phyloP scores from a whole-genome alignment of 352 stramenopile genomes.

The Phytophthora pini region DNA sequence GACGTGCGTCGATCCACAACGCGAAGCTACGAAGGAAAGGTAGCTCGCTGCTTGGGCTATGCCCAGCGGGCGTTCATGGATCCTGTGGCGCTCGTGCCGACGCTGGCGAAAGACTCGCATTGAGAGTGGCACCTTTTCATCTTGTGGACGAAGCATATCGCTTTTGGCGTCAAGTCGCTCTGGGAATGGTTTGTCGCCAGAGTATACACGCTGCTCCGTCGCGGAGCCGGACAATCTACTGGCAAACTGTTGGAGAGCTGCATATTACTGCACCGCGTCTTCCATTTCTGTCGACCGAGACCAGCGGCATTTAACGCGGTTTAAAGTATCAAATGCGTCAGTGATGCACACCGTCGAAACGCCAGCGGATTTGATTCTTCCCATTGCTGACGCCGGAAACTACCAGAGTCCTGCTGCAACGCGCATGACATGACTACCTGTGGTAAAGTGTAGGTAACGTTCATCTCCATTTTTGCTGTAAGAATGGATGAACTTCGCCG shows the following conservation, averaged over 20 bases:
- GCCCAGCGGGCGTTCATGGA: constrained; percentile 1
- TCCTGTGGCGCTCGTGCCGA: constrained; percentile 2
- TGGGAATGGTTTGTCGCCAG: background rate
- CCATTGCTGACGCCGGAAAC: constrained; percentile 18
- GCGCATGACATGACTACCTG: background rate
- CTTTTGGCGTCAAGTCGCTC: constrained; percentile 17
- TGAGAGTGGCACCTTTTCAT: constrained; percentile 16
- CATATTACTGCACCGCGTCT: constrained; percentile 22
- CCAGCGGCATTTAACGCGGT: background rate
- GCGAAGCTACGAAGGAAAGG: constrained; percentile 1
- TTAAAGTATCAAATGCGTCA: background rate
- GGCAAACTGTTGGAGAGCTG: constrained; percentile 14
- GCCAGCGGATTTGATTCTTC: constrained; percentile 2
- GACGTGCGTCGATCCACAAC: constrained; percentile 1
- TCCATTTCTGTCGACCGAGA: constrained; percentile 11
- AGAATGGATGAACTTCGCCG: background rate
- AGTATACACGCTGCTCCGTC: constrained; percentile 11
- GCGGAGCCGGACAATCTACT: constrained; percentile 8
- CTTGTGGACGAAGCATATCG: constrained; percentile 14
- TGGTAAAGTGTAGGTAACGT: constrained; percentile 3
- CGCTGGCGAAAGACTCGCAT: constrained; percentile 8
- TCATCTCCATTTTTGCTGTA: constrained; percentile 18
- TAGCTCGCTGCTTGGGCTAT: constrained; percentile 13
- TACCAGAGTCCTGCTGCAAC: background rate
- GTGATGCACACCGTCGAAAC: constrained; percentile 15